Percentiles rank a stretch among this genome's conserved stretches.
phyloP scores from a whole-genome alignment of 192 early-diverging fungal species.

The Backusella morwellensis region DNA sequence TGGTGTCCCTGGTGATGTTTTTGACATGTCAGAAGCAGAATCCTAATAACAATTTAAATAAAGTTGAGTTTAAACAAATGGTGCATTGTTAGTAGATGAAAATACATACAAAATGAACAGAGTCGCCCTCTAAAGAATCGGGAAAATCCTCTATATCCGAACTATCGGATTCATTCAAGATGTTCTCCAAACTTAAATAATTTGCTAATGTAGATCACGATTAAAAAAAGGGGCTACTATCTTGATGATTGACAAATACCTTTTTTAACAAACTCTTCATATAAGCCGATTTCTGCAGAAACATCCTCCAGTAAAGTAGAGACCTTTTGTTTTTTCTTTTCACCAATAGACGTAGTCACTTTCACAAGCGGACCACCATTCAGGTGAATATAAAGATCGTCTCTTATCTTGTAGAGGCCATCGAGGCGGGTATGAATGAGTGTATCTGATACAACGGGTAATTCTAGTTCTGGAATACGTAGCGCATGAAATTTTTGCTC shows the following conservation, averaged over 20 bases:
- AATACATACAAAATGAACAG: conserved; percentile 42
- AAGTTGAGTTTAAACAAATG: background rate
- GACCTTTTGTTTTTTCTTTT: conserved; percentile 44
- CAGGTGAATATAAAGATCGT: conserved; percentile 59
- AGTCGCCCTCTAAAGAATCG: conserved; percentile 46
- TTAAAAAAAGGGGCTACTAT: background rate
- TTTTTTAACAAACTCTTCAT: conserved; percentile 62
- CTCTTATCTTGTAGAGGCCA: conserved; percentile 53
- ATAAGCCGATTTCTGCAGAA: conserved; percentile 51
- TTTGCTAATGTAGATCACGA: conserved; percentile 34
- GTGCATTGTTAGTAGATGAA: background rate
- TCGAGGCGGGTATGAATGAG: conserved; percentile 47
- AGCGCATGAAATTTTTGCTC: conserved; percentile 53
- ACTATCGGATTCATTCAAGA: conserved; percentile 55
- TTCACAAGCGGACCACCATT: conserved; percentile 53
- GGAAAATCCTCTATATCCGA: conserved; percentile 46
- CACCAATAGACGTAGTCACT: conserved; percentile 13
- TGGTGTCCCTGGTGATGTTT: conserved; percentile 9
- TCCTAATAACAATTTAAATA: conserved; percentile 17
- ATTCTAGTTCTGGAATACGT: conserved; percentile 55
- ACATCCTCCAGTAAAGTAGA: conserved; percentile 50
- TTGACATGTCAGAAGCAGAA: conserved; percentile 34
- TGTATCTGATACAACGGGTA: conserved; percentile 53
- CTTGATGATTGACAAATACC: conserved; percentile 30
- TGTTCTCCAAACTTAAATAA: conserved; percentile 55